A percentile compares a stretch with the other conserved stretches of the same genome.
Conservation (phyloP, 2,329 filamentous ascomycete genomes). For the Cladophialophora exuberans region DNA sequence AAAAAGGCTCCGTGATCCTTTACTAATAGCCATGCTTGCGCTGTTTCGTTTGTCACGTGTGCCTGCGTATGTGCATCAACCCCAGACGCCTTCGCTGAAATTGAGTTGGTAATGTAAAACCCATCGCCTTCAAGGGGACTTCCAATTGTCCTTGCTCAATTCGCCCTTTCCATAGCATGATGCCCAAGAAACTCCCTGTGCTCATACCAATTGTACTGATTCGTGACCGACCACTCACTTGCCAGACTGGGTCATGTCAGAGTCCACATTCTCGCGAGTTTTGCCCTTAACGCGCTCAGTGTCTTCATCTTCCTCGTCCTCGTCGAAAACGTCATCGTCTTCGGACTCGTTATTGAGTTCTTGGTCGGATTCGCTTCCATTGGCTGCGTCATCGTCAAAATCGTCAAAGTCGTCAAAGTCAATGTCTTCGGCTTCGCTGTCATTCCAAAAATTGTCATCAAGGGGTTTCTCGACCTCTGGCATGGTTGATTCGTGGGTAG, state of each 20-base stretch:
- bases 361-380: constrained; percentile 32
- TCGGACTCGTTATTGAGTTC: constrained; percentile 61
- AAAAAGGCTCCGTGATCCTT: background rate
- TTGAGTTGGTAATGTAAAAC: constrained; percentile 2
- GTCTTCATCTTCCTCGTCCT: constrained; percentile 24
- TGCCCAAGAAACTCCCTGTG: background rate
- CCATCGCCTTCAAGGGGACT: background rate
- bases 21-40: constrained; percentile 1
- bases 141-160: background rate
- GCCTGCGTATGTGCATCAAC: constrained; percentile 12
- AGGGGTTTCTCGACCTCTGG: constrained; percentile 57
- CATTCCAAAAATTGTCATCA: constrained; percentile 82
- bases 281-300: constrained; percentile 28
- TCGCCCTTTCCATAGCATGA: background rate
- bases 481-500: constrained; percentile 67
- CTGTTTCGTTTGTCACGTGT: background rate
- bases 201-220: background rate
- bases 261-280: constrained; percentile 27
- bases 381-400: constrained; percentile 58
- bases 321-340: constrained; percentile 50
- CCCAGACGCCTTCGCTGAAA: constrained; percentile 27
- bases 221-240: background rate
- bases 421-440: constrained; percentile 69
- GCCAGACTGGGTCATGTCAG: constrained; percentile 32
- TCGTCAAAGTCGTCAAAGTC: constrained; percentile 50